These are phyloP conservation scores for Naganishia onofrii DNA, from an alignment of 768 basidiomycete genomes.

Conservation along the genomic window DNA sequence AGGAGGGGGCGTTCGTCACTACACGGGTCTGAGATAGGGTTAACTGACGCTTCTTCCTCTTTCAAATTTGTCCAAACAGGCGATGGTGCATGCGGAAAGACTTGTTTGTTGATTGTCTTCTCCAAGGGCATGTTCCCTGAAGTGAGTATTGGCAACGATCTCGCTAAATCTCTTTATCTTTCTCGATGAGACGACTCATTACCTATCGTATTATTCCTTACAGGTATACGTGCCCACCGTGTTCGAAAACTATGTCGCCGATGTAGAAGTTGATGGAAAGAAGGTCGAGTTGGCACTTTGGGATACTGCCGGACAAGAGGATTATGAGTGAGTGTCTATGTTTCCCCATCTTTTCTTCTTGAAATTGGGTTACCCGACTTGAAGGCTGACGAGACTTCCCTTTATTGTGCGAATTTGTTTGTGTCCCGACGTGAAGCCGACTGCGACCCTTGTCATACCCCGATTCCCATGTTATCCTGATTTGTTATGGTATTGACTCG, in stretches of 20 bases:
- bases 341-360: background rate
- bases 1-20: background rate
- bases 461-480: constrained; percentile 53
- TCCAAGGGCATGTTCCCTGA: constrained; percentile 51
- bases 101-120: constrained; percentile 51
- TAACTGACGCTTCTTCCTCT: background rate
- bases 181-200: background rate
- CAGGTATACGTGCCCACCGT: constrained; percentile 52
- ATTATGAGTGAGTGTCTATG: constrained; percentile 57
- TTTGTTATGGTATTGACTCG: constrained; percentile 53
- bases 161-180: background rate
- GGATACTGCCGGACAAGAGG: constrained; percentile 99
- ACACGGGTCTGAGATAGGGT: background rate
- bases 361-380: background rate
- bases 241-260: constrained; percentile 48
- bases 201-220: background rate
- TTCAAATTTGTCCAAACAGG: constrained; percentile 41
- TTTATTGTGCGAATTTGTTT: background rate
- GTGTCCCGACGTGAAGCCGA: constrained; percentile 26
- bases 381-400: background rate
- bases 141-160: constrained; percentile 31
- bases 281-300: constrained; percentile 61
- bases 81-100: constrained; percentile 53
- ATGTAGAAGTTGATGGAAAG: constrained; percentile 49
- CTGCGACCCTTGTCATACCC: constrained; percentile 52